Conservation (phyloP, 257 asterid genomes). For the Pogostemon cablin region DNA sequence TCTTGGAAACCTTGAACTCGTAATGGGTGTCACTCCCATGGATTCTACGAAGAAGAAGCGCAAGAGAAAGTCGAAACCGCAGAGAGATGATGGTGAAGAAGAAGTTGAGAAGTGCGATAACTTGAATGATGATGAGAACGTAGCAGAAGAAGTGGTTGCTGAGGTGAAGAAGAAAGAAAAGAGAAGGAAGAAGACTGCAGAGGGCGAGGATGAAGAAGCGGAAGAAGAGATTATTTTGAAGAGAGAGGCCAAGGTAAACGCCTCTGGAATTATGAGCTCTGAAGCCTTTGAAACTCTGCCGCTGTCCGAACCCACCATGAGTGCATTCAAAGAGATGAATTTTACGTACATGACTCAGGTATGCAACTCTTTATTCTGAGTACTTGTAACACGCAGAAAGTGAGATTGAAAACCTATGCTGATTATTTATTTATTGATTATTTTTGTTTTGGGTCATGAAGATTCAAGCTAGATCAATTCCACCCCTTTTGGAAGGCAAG, state of each 20-base stretch:
- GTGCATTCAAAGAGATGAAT: slow-evolving; percentile 73
- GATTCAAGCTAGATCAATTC: slow-evolving; percentile 95
- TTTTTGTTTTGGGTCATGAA: slow-evolving; percentile 36
- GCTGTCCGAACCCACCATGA: slow-evolving; percentile 66
- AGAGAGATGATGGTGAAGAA: slow-evolving; percentile 13
- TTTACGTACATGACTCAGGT: slow-evolving; percentile 95
- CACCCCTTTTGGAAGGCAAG: slow-evolving; percentile 82
- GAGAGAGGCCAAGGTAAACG: slow-evolving; percentile 41
- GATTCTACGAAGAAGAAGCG: slow-evolving; percentile 47
- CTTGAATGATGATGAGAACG: slow-evolving; percentile 18
- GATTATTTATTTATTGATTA: not conserved
- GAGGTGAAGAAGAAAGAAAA: slow-evolving; percentile 11
- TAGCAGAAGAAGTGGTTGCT: slow-evolving; percentile 22
- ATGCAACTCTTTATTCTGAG: not conserved
- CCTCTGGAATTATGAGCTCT: slow-evolving; percentile 84
- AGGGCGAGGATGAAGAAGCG: slow-evolving; percentile 11
- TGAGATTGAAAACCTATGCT: not conserved
- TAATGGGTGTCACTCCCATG: not conserved
- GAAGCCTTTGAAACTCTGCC: slow-evolving; percentile 59
- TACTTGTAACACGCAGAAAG: not conserved
- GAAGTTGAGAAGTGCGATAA: not conserved
- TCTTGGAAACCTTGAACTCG: too few species aligned
- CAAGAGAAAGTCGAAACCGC: slow-evolving; percentile 38
- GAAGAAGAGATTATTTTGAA: slow-evolving; percentile 38
- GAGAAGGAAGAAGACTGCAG: slow-evolving; percentile 33